Evolutionary conservation across 2,329 filamentous ascomycete genomes (phyloP).

Genomic region (Ambrosiella beaveri): DNA sequence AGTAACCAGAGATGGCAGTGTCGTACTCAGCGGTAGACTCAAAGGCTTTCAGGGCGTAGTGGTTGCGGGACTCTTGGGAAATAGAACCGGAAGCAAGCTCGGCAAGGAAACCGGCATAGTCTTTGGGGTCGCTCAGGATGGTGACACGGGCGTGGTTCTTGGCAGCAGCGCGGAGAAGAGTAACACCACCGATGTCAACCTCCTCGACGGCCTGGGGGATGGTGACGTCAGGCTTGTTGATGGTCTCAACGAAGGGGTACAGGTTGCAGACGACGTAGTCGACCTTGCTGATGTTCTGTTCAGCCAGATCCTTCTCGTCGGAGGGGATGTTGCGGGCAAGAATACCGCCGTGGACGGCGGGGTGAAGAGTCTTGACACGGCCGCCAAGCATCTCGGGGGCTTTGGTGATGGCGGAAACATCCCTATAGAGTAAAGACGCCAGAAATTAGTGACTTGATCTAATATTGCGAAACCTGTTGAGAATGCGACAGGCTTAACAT

Average conservation of each 20-base stretch:
- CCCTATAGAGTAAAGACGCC: constrained; percentile 32
- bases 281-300: constrained; percentile 88
- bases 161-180: constrained; percentile 83
- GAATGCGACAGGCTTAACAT: not conserved
- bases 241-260: constrained; percentile 97
- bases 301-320: constrained; percentile 89
- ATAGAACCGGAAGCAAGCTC: constrained; percentile 81
- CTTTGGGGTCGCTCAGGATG: constrained; percentile 81
- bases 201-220: constrained; percentile 95
- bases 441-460: not conserved
- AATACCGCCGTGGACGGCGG: constrained; percentile 78
- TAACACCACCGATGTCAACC: constrained; percentile 96
- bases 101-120: constrained; percentile 86
- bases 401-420: constrained; percentile 92
- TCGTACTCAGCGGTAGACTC: constrained; percentile 98
- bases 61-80: constrained; percentile 66
- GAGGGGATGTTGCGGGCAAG: constrained; percentile 86
- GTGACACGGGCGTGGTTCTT: constrained; percentile 96
- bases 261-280: constrained; percentile 97
- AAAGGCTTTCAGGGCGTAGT: constrained; percentile 92
- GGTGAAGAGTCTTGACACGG: constrained; percentile 78
- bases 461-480: not conserved
- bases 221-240: constrained; percentile 92
- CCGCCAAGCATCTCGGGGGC: constrained; percentile 94
- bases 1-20: constrained; percentile 84